Conservation (phyloP, 192 early-diverging fungal genomes). For the Entomortierella beljakovae region DNA sequence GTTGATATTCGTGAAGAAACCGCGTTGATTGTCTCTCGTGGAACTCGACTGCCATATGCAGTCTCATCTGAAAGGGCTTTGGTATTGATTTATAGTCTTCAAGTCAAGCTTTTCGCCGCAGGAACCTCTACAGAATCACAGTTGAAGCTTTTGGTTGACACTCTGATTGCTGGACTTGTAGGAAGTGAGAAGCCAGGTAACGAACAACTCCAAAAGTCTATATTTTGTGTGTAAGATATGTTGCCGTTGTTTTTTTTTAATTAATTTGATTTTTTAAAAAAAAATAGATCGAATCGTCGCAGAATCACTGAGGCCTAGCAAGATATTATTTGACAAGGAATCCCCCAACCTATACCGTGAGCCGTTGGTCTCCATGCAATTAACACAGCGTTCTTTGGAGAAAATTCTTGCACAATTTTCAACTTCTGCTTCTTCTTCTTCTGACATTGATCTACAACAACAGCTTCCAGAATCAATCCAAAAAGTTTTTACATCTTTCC, state of each 20-base stretch:
- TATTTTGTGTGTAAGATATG: not conserved
- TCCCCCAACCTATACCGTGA: slow-evolving; percentile 82
- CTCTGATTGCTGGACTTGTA: slow-evolving; percentile 27
- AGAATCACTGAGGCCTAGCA: slow-evolving; percentile 57
- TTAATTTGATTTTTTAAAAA: not conserved
- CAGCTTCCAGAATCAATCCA: slow-evolving; percentile 9
- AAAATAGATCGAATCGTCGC: slow-evolving; percentile 34
- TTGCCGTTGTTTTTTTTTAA: slow-evolving; percentile 1
- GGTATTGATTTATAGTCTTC: slow-evolving; percentile 58
- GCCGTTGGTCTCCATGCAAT: slow-evolving; percentile 63
- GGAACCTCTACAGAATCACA: slow-evolving; percentile 31
- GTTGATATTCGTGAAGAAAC: slow-evolving; percentile 76
- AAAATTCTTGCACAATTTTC: slow-evolving; percentile 3
- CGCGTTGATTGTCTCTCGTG: slow-evolving; percentile 69
- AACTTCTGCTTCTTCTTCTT: not conserved
- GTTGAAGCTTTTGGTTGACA: slow-evolving; percentile 19
- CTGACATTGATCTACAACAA: not conserved
- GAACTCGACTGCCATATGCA: slow-evolving; percentile 65
- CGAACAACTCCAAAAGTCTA: too few species aligned
- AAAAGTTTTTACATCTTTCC: not conserved
- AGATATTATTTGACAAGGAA: slow-evolving; percentile 84
- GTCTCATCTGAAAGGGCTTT: slow-evolving; percentile 67
- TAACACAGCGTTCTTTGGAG: slow-evolving; percentile 23
- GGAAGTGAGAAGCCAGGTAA: slow-evolving; percentile 46
- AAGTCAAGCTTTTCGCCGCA: slow-evolving; percentile 41